Conservation (phyloP, 202 grass and related monocot species). For the Brachypodium distachyon region DNA sequence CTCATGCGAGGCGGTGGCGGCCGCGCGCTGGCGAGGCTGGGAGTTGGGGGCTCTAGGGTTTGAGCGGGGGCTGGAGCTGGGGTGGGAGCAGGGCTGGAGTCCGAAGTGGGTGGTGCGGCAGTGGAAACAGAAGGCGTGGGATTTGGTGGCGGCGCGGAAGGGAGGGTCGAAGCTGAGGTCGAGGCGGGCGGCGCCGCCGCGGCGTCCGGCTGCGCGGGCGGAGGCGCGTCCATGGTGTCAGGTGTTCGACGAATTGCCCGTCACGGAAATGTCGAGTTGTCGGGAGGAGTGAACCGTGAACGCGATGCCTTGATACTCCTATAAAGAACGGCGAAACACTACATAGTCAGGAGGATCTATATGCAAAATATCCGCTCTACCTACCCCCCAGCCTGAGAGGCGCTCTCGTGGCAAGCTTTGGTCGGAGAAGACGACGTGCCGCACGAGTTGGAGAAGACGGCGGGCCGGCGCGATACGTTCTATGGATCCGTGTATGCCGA, state of each 20-base stretch:
- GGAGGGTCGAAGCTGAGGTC: background rate
- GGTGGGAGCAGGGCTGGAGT: conserved; percentile 1
- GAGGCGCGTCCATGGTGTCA: conserved; percentile 32
- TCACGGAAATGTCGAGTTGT: too few relatives aligned
- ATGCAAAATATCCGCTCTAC: background rate
- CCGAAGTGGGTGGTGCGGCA: background rate
- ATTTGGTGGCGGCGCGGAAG: conserved; percentile 7
- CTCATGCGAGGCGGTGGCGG: conserved; percentile 32
- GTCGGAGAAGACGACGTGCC: too few relatives aligned
- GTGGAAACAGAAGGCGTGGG: background rate
- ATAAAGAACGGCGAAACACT: background rate
- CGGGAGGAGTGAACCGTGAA: background rate
- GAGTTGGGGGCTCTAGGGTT: conserved; percentile 27
- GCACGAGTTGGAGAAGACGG: too few relatives aligned
- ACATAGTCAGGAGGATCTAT: background rate
- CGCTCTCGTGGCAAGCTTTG: too few relatives aligned
- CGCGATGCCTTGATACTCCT: too few relatives aligned
- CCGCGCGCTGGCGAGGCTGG: conserved; percentile 6
- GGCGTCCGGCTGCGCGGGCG: conserved; percentile 23
- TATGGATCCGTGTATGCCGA: too few relatives aligned
- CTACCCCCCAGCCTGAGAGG: too few relatives aligned
- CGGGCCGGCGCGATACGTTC: too few relatives aligned
- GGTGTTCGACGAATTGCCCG: conserved; percentile 27
- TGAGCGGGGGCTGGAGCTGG: conserved; percentile 4
- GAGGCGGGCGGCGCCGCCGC: conserved; percentile 14